Conservation (phyloP, 768 basidiomycete genomes). For the Agrocybe chaxingu region DNA sequence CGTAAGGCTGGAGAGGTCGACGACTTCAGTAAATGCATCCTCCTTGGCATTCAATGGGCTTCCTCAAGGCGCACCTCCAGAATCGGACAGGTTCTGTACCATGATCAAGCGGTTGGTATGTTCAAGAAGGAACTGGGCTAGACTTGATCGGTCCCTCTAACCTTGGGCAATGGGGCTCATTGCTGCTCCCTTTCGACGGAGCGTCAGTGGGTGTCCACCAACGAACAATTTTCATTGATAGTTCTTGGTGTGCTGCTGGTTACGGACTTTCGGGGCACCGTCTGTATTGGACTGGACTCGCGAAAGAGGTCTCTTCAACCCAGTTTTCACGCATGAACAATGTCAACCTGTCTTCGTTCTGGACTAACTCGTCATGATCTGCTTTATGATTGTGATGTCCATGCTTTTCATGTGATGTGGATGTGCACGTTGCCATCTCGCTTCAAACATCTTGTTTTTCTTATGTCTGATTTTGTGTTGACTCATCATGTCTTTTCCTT, state of each 20-base stretch:
- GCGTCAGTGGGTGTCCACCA: slow-evolving; percentile 34
- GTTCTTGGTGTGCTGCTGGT: slow-evolving; percentile 49
- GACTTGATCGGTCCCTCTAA: slow-evolving; percentile 35
- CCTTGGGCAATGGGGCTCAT: slow-evolving; percentile 33
- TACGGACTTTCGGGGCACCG: slow-evolving; percentile 45
- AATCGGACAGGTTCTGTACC: slow-evolving; percentile 37
- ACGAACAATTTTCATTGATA: slow-evolving; percentile 34
- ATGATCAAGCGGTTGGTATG: slow-evolving; percentile 27
- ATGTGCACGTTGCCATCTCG: slow-evolving; percentile 27
- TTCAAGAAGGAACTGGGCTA: slow-evolving; percentile 32
- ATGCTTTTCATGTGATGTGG: slow-evolving; percentile 27
- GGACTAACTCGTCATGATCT: slow-evolving; percentile 42
- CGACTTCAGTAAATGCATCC: slow-evolving; percentile 13
- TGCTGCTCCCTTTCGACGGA: slow-evolving; percentile 26
- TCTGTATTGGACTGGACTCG: slow-evolving; percentile 27
- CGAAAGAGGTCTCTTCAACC: slow-evolving; percentile 31
- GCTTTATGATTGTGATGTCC: slow-evolving; percentile 27
- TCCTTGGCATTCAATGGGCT: slow-evolving; percentile 20
- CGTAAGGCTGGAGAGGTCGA: slow-evolving; percentile 15
- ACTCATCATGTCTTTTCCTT: slow-evolving; percentile 38
- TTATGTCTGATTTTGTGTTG: slow-evolving; percentile 35
- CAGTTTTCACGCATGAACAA: slow-evolving; percentile 42
- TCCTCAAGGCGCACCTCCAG: slow-evolving; percentile 34
- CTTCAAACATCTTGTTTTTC: slow-evolving; percentile 50
- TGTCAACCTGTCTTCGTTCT: slow-evolving; percentile 51